Conservation (phyloP, 106 monocot species). For the Platanthera guangdongensis region DNA sequence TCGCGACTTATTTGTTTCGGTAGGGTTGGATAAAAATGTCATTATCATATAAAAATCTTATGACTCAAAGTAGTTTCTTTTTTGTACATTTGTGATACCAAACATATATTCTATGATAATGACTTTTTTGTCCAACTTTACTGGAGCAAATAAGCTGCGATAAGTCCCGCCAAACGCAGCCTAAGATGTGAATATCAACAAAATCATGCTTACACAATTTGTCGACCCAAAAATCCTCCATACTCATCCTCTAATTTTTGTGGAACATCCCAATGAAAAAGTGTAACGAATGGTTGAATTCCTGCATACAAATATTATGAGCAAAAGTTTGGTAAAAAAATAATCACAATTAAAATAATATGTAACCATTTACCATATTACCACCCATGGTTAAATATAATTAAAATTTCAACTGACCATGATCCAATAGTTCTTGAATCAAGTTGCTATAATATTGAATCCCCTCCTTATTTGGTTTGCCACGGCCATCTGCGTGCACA, state of each 20-base stretch:
- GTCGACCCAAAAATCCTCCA: conserved; percentile 27
- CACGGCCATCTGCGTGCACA: neutral
- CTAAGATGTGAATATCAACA: neutral
- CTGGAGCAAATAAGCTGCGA: no score
- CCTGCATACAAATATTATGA: conserved; percentile 6
- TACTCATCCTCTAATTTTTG: conserved; percentile 40
- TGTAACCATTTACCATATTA: no score
- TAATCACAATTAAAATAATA: no score
- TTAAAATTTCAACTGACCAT: neutral
- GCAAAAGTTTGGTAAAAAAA: no score
- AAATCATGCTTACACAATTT: conserved; percentile 26
- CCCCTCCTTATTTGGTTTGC: neutral
- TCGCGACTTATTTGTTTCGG: no score
- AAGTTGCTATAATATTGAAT: conserved; percentile 1
- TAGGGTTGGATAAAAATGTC: no score
- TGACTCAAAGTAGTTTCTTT: no score
- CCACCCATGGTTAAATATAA: neutral
- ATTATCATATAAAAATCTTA: no score
- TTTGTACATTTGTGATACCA: no score
- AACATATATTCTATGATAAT: no score
- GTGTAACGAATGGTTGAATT: conserved; percentile 34
- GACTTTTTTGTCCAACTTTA: no score
- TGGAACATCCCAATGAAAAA: conserved; percentile 49
- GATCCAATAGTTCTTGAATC: neutral
- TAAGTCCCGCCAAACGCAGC: no score